phyloP scores from a whole-genome alignment of 306 rosid species.

The Abrus pulchellus region DNA sequence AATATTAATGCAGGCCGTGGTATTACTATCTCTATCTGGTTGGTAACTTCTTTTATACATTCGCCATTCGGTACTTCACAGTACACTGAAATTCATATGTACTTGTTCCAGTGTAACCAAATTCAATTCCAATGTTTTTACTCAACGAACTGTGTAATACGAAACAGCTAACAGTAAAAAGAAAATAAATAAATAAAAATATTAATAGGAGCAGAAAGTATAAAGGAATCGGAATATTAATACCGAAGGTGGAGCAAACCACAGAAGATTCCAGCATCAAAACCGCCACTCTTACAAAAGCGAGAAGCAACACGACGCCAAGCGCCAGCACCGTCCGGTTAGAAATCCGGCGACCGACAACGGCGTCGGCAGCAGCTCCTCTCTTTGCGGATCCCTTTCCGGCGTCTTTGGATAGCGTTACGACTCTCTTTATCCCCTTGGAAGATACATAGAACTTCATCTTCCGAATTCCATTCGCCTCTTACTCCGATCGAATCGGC shows the following conservation, averaged over 20 bases:
- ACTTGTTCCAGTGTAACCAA: background rate
- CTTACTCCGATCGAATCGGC: conserved; percentile 40
- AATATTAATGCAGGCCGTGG: too few relatives aligned
- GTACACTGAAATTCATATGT: background rate
- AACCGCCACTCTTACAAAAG: conserved; percentile 68
- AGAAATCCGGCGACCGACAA: conserved; percentile 59
- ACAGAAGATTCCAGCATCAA: conserved; percentile 74
- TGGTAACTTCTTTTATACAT: too few relatives aligned
- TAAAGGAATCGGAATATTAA: background rate
- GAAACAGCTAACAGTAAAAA: background rate
- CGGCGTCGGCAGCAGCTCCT: conserved; percentile 23
- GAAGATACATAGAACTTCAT: conserved; percentile 86
- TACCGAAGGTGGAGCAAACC: conserved; percentile 69
- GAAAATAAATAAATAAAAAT: background rate
- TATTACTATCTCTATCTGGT: too few relatives aligned
- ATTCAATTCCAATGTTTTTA: background rate
- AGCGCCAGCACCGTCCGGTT: conserved; percentile 61
- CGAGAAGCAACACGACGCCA: conserved; percentile 63
- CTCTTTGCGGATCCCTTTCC: conserved; percentile 53
- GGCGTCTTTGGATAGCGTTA: conserved; percentile 59
- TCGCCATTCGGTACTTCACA: background rate
- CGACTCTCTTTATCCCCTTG: conserved; percentile 67
- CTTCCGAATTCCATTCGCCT: conserved; percentile 53
- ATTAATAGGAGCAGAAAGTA: background rate
- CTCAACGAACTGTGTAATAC: background rate